Evolutionary conservation across 2,329 filamentous ascomycete species (phyloP).

Genomic region (Xylariaceae sp.): DNA sequence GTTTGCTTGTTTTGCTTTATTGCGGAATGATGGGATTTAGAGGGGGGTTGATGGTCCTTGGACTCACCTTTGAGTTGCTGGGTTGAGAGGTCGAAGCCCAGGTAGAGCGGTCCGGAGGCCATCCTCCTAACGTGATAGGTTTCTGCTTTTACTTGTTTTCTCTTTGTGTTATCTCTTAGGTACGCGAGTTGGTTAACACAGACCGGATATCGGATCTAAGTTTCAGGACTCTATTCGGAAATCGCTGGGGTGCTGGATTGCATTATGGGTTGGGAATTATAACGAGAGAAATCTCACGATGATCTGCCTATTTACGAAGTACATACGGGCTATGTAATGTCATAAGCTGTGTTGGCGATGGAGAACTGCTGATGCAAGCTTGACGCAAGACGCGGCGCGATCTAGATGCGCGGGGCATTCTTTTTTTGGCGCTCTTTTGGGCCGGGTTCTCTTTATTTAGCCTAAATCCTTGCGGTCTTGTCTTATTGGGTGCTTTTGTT

Average conservation of each 20-base stretch:
- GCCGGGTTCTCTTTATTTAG: constrained; percentile 8
- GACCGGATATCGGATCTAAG: no score
- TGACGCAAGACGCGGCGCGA: not conserved
- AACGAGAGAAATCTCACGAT: constrained; percentile 12
- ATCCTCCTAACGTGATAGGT: constrained; percentile 24
- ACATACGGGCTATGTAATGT: no score
- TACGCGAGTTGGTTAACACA: no score
- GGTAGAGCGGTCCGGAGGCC: constrained; percentile 61
- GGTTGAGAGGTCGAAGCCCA: constrained; percentile 94
- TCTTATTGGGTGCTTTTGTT: no score
- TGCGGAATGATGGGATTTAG: no score
- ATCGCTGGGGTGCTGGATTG: no score
- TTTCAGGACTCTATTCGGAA: no score
- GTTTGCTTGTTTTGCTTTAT: no score
- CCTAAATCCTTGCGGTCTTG: constrained; percentile 9
- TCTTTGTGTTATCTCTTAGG: not conserved
- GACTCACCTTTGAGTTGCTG: constrained; percentile 84
- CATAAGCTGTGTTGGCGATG: no score
- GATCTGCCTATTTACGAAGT: no score
- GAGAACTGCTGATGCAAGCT: not conserved
- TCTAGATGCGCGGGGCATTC: constrained; percentile 17
- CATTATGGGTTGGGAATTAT: no score
- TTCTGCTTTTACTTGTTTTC: not conserved
- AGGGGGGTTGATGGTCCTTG: not conserved
- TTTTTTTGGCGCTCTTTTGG: not conserved